Conservation (phyloP, 768 basidiomycete genomes). For the Myochromella boudieri region DNA sequence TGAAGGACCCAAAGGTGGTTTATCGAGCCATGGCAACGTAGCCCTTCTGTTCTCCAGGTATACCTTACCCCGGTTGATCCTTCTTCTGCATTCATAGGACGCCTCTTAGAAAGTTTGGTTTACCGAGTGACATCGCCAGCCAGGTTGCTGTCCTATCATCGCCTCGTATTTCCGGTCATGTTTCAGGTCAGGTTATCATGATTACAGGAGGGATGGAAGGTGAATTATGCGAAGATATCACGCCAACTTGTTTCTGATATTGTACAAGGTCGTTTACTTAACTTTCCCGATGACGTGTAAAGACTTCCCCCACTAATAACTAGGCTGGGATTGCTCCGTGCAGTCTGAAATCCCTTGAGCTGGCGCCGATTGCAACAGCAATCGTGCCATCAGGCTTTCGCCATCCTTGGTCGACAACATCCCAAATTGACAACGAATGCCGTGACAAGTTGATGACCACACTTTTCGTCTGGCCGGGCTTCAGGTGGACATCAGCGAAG, state of each 20-base stretch:
- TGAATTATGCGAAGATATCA: conserved; percentile 14
- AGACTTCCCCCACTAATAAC: neutral
- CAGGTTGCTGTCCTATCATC: conserved; percentile 67
- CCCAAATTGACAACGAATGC: conserved; percentile 59
- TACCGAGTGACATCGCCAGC: conserved; percentile 60
- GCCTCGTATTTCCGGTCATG: conserved; percentile 61
- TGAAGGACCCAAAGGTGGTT: conserved; percentile 53
- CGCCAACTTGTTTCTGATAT: conserved; percentile 1
- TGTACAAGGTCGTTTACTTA: conserved; percentile 30
- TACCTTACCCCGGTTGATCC: neutral
- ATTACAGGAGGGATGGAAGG: conserved; percentile 83
- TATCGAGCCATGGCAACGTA: conserved; percentile 71
- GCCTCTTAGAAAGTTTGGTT: conserved; percentile 68
- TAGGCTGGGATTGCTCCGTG: conserved; percentile 14
- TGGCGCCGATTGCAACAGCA: conserved; percentile 52
- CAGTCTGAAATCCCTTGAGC: conserved; percentile 42
- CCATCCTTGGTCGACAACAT: conserved; percentile 61
- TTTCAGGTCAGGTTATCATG: conserved; percentile 70
- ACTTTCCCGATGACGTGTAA: conserved; percentile 24
- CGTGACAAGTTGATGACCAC: conserved; percentile 47
- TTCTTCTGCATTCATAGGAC: conserved; percentile 41
- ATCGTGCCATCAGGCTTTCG: conserved; percentile 52
- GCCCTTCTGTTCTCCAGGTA: conserved; percentile 1
- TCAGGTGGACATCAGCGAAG: conserved; percentile 47
- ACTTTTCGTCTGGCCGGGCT: conserved; percentile 32